Percentiles rank a stretch among this genome's conserved stretches.
Evolutionary conservation across 495 filamentous ascomycete species (phyloP).

Genomic region (Pyrenopolyporus hunteri): DNA sequence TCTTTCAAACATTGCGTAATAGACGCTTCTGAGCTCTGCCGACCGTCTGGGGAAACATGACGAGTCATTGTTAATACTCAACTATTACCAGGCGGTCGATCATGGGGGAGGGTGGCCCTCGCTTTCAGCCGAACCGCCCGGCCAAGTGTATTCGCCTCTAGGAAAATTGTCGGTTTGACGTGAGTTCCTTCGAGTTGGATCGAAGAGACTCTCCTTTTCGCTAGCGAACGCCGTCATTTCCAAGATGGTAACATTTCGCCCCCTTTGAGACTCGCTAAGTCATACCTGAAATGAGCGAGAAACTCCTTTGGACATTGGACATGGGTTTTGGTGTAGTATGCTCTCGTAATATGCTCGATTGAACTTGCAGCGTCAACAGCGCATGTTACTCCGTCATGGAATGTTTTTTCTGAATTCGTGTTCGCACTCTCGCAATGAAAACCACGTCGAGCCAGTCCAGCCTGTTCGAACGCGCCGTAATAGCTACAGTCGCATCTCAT

Average conservation of each 20-base stretch:
- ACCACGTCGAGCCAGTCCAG: slow-evolving; percentile 20
- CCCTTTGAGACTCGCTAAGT: too few species aligned
- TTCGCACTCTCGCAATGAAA: slow-evolving; percentile 10
- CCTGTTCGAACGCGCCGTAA: slow-evolving; percentile 22
- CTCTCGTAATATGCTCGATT: slow-evolving; percentile 5
- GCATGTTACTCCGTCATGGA: slow-evolving; percentile 13
- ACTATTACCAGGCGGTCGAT: slow-evolving; percentile 22
- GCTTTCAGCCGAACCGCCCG: slow-evolving; percentile 1
- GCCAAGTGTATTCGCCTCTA: slow-evolving; percentile 2
- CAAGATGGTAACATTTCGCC: too few species aligned
- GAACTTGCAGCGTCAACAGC: slow-evolving; percentile 13
- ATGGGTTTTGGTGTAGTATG: slow-evolving; percentile 7
- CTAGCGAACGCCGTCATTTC: too few species aligned
- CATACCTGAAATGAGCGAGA: slow-evolving; percentile 5
- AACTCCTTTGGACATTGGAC: slow-evolving; percentile 7
- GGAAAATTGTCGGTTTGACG: not conserved
- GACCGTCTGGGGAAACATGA: slow-evolving; percentile 33
- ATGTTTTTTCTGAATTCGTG: slow-evolving; percentile 20
- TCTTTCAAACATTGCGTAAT: not conserved
- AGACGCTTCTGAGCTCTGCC: slow-evolving; percentile 24
- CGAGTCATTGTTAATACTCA: slow-evolving; percentile 22
- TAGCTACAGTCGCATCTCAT: slow-evolving; percentile 14
- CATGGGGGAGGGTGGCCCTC: slow-evolving; percentile 18
- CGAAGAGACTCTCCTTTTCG: not conserved
- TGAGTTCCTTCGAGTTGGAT: slow-evolving; percentile 4